Conservation (phyloP, 345 rosid species). For the Gossypium herbaceum region DNA sequence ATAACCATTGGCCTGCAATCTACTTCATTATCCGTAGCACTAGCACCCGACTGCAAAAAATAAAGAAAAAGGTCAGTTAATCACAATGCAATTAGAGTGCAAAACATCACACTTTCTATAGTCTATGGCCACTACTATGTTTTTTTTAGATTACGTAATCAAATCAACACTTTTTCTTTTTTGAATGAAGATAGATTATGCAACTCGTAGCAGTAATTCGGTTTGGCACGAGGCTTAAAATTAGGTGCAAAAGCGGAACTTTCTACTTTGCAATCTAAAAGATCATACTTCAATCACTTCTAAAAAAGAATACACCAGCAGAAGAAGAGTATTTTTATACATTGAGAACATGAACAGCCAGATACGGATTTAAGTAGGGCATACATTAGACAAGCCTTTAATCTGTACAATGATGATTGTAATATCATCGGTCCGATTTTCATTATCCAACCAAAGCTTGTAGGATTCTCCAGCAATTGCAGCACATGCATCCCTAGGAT, state of each 20-base stretch:
- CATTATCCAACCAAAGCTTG: conserved; percentile 84
- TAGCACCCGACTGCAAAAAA: conserved; percentile 34
- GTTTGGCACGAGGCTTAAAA: not conserved
- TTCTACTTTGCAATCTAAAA: not conserved
- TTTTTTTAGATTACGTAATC: too few relatives aligned
- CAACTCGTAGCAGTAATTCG: not conserved
- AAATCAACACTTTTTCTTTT: not conserved
- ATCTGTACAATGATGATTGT: conserved; percentile 85
- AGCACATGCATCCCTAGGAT: conserved; percentile 90
- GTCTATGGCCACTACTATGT: not conserved
- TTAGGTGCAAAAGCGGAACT: not conserved
- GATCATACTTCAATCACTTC: not conserved
- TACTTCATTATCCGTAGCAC: conserved; percentile 21
- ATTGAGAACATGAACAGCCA: conserved; percentile 11
- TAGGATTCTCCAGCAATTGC: conserved; percentile 91
- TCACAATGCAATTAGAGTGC: not conserved
- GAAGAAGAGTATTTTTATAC: not conserved
- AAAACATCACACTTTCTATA: too few relatives aligned
- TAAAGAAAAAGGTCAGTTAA: conserved; percentile 5
- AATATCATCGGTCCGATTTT: conserved; percentile 96
- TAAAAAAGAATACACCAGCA: not conserved
- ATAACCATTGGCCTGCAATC: conserved; percentile 21
- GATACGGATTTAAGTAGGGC: conserved; percentile 15
- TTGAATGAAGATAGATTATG: not conserved
- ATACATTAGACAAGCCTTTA: conserved; percentile 58